Evolutionary conservation across 352 stramenopile species (phyloP), one percentile per base, ranked within the genome.

Genomic region (Globisporangium lucens): DNA sequence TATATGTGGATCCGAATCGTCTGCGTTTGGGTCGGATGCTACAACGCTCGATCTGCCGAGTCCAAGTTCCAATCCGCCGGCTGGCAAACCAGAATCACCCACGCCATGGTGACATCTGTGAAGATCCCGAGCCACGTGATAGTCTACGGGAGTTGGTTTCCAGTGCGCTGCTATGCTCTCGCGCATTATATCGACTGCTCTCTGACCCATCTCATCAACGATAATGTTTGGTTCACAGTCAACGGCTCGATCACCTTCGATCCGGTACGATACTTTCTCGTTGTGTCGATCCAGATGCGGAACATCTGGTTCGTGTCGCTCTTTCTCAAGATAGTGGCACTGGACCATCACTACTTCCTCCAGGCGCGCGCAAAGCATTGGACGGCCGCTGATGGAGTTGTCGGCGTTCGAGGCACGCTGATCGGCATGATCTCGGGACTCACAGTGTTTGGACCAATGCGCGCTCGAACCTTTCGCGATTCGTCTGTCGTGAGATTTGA

Each of bases 1-100:
- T 90, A 85, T 47, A 72, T 90, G 8, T 90, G 82, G 82, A 24
- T 84, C 47, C 78, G 81, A 2, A 30, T 85, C 13, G 1, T 53
- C 0, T 55, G 75, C 3, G 52, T 88, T 12, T 59, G 41, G 35
- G 24, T 43, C 9, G 73, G 70, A 4, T 78, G 73, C 55, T 70
- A 73, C 24, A 35, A 46, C 4, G 70, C 72, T 6, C 55, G 69
- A 61, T 24, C n/a, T 2, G 27, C 35, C 1, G 72, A 81, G 51
- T 33, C 24, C 7, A 74, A 69, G 36, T 61, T 70, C 30, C 2
- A 1, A 5, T 29, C 2, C 24, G 22, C 56, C 4, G 15, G 17
- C 24, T 30, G 33, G 56, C 51, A 55, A 15, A 63, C 66, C 7
- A 63, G 65, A 38, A 6, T 58, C 5, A 27, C 29, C 13, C 51